Percentiles rank a stretch among this genome's conserved stretches.
These are phyloP conservation scores for Penicillium concentricum DNA, from an alignment of 2,329 filamentous ascomycete species.

Conservation along the genomic window DNA sequence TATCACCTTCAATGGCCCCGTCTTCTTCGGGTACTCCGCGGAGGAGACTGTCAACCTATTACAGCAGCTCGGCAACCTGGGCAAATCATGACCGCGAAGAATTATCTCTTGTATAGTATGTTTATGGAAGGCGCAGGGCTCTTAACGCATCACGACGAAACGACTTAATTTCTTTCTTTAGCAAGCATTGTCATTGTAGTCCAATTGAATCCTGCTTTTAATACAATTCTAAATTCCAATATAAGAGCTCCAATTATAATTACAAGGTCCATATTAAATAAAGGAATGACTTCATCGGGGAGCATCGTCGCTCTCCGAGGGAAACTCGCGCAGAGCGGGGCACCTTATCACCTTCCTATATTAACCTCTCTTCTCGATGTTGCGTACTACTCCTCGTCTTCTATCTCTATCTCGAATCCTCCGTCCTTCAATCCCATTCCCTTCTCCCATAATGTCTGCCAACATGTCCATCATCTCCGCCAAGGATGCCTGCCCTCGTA, in stretches of 20 bases:
- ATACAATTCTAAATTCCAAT: not conserved
- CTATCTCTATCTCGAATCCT: slow-evolving; percentile 18
- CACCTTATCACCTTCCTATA: slow-evolving; percentile 5
- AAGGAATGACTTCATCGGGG: slow-evolving; percentile 4
- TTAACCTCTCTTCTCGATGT: slow-evolving; percentile 21
- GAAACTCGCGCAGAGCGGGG: slow-evolving; percentile 21
- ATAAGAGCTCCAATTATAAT: not conserved
- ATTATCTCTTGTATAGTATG: slow-evolving; percentile 1
- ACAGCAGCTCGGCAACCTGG: slow-evolving; percentile 51
- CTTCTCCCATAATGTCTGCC: slow-evolving; percentile 34
- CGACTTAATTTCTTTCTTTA: slow-evolving; percentile 7
- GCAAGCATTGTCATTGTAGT: not conserved
- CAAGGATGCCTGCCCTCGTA: slow-evolving; percentile 48
- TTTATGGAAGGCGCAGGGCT: slow-evolving; percentile 7
- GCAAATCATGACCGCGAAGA: slow-evolving; percentile 10
- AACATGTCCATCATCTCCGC: slow-evolving; percentile 40
- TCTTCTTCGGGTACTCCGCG: slow-evolving; percentile 87
- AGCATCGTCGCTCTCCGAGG: slow-evolving; percentile 15
- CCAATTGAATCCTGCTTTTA: not conserved
- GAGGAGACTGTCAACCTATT: slow-evolving; percentile 78
- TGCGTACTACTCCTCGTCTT: slow-evolving; percentile 24
- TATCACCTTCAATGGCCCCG: slow-evolving; percentile 87
- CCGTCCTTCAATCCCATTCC: slow-evolving; percentile 9
- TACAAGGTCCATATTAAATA: not conserved
- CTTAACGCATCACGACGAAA: slow-evolving; percentile 19